Evolutionary conservation across 306 rosid genomes (phyloP), one percentile per base, ranked within the genome.

Genomic region (Hylodesmum podocarpum): DNA sequence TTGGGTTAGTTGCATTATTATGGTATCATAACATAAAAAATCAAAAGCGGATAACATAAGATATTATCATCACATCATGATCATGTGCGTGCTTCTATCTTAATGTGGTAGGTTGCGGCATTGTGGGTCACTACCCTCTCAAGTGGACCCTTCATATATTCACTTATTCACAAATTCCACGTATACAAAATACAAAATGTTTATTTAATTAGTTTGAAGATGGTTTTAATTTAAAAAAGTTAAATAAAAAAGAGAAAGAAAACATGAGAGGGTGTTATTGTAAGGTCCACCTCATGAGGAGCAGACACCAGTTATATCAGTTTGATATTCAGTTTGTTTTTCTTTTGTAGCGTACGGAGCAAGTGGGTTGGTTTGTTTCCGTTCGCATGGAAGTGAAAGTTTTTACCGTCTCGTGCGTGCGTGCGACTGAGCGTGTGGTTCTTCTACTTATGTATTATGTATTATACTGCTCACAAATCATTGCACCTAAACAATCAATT

Each of bases 321-420:
- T 67, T 82, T 79, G 76, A 86, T 80, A 76, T 76, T 29, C 83
- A 84, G 88, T 82, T 84, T 82, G 86, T 79, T 76, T 64, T 82
- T 82, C 72, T 76, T 77, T 69, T 58, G 82, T 78, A 54, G 78
- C 69, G 80, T 82, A 79, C 81, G 82, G 80, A 66, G 80, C 85
- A 80, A 84, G 85, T 76, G 84, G 85, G 83, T 37, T 70, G 78
- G 46, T 62, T 81, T 50, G 70, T 70, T 68, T 69, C 34, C 39
- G 66, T 68, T 73, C 63, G 11, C 21, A 27, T 51, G 18, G 84
- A 81, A 70, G 62, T 69, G 81, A 50, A 69, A 50, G 62, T 47
- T 75, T 68, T 75, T 61, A 81, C 81, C 51, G 78, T 34, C 7
- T 4, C 58, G 3, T 40, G 33, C 58, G 58, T 18, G n/a, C n/a